phyloP scores from a whole-genome alignment of 257 asterid genomes.

The Solanum neorickii region DNA sequence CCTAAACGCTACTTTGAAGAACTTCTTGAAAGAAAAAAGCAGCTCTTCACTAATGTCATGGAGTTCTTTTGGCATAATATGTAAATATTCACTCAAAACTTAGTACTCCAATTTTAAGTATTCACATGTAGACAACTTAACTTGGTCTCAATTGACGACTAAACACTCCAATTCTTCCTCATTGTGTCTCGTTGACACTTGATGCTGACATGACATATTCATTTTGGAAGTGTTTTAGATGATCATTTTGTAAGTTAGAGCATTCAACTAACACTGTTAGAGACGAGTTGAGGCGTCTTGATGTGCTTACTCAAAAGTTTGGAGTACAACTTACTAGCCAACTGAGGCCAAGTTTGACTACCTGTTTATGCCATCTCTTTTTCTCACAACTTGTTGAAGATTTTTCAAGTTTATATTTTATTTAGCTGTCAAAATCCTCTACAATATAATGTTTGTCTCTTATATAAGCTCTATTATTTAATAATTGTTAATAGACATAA shows the following conservation, averaged over 20 bases:
- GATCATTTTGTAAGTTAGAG: background rate
- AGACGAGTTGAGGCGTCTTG: background rate
- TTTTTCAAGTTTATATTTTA: background rate
- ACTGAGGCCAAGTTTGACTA: background rate
- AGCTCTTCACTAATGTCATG: background rate
- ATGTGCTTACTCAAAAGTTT: background rate
- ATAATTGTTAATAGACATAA: too few relatives aligned
- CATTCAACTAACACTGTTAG: background rate
- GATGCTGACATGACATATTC: background rate
- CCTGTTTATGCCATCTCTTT: background rate
- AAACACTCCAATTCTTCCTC: background rate
- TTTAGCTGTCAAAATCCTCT: background rate
- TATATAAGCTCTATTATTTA: background rate
- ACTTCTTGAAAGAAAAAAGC: background rate
- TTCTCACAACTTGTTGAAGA: background rate
- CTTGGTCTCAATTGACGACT: background rate
- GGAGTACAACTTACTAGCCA: background rate
- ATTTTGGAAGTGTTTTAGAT: background rate
- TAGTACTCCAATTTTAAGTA: background rate
- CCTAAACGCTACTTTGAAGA: background rate
- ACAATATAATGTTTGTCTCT: too few relatives aligned
- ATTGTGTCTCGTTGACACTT: background rate
- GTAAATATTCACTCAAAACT: background rate
- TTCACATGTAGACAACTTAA: background rate
- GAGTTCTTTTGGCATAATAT: too few relatives aligned